Base-by-base conservation (phyloP, 257 asterid genomes). In the Oldenlandia corymbosa region DNA sequence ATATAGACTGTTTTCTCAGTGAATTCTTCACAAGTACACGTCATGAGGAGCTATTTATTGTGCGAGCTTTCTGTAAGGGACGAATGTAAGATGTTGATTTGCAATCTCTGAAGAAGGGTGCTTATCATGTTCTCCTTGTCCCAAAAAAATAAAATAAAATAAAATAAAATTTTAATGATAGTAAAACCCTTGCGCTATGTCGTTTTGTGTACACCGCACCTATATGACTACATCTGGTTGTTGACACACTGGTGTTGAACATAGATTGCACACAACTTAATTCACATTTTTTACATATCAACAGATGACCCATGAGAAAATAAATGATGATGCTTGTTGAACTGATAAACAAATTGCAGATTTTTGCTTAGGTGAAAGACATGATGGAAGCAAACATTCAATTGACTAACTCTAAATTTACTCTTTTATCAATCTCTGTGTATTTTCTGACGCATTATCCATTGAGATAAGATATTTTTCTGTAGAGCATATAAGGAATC, bases 1-100 rank as follows among this genome's bases (percentile, higher is more conserved):
- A 4, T 28, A 56, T 37, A 23, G 2, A n/a, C 9, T 62, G 17
- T 67, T 72, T 42, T 64, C 39, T 47, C 1, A 30, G n/a, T 37
- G 47, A 58, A 39, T 14, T 23, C 73, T 34, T 47, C 42, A 41
- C 30, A 11, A 41, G 20, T 60, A 47, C 21, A 62, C 43, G 32
- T 50, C n/a, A 56, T 24, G 7, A 11, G 28, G 58, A 23, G 27
- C 30, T 24, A 58, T 48, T 11, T 7, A 52, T 52, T 26, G 18
- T 51, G 51, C 42, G 16, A 37, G 2, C 26, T 18, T 3, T 17
- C 30, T 28, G 32, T 47, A 36, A 31, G 42, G 18, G 26, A 16
- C 7, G 43, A 54, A 28, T 27, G 30, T 28, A 5, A 24, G 58
- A 53, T 18, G 60, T 16, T 54, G 21, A 21, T 37, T 30, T 27